Evolutionary conservation across 306 rosid species (phyloP), one percentile per base, ranked within the genome.

Genomic region (Pueraria montana): DNA sequence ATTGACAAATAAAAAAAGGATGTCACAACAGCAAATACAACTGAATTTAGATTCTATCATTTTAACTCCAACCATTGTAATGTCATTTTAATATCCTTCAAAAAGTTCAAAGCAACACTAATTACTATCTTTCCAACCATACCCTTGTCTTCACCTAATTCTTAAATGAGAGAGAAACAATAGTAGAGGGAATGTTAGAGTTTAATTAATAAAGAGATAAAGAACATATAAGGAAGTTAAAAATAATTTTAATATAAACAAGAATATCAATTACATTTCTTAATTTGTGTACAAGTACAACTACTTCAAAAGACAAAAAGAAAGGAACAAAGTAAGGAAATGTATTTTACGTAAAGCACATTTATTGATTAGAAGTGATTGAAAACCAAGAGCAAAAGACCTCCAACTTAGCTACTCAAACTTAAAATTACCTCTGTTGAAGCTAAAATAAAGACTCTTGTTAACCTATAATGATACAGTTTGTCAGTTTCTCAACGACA

Each of bases 391-490:
- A n/a, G 34, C 46, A 17, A 12, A 40, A 40, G 71, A 17, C 55
- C 65, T 20, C 17, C 34, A 21, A 0, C 30, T 74, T 74, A 34
- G 52, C 21, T 52, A 50, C 40, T 80, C n/a, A 80, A 59, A 80
- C 42, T 56, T 80, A n/a, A 79, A 53, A 79, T 16, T 40, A 27
- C 6, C 67, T 40, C 69, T 26, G 32, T 16, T 55, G 34, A 71
- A 46, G 70, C 52, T 65, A 72, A 70, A 81, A 81, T 32, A 24
- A 23, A 59, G 40, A 48, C 11, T 26, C 2, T 27, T 71, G 42
- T 6, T 38, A 18, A 36, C 7, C 26, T 49, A 14, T 23, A 69
- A 17, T 55, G 70, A 26, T 50, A 23, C 12, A 17, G 61, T 67
- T 79, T 52, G 50, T n/a, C 12, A 4, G 66, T 36, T 34, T 53